Base-by-base conservation (phyloP, 768 basidiomycete genomes). In the Pleurotus sapidus region DNA sequence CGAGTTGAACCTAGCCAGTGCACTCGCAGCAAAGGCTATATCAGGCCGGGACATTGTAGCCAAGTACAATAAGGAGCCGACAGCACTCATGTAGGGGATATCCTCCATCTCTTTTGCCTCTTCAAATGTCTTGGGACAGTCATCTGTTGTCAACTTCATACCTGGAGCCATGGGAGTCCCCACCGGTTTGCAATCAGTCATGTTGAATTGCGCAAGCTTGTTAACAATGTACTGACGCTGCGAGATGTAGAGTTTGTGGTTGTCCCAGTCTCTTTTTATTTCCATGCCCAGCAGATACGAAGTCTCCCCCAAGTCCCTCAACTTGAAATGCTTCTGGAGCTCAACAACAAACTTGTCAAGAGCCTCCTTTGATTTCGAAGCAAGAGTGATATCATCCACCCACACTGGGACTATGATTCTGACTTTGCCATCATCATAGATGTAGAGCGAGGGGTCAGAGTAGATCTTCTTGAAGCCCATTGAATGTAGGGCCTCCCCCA, bases 321-420 rank as follows among this genome's bases (percentile, higher is more conserved):
- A 49, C 54, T 70, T 67, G 62, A 74, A 72, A 24, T 59, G 56
- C 39, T 53, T 46, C 4, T 27, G 17, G 2, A 76, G 61, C 2
- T 71, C 61, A 0, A 43, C 55, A n/a, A 69, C 69, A 56, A 68
- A 24, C 12, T 60, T 40, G 39, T 63, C 54, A 48, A 67, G 57
- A 4, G 47, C 57, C 14, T 37, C 46, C 5, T 24, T 53, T 6
- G 59, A 60, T 42, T 63, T 68, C 0, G 65, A 62, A 4, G 66
- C 67, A 49, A 72, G 64, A 2, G 65, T 66, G 56, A 71, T 66
- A 46, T 73, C 66, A 60, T 75, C 66, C 3, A 73, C 62, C 49
- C 60, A 71, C 2, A 70, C 65, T 5, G 65, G 66, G n/a, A 73
- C 48, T 38, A 73, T 65, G 37, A 72, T 62, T 20, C 55, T 61